phyloP scores from a whole-genome alignment of 2,329 filamentous ascomycete species.

The Cercospora sp. region DNA sequence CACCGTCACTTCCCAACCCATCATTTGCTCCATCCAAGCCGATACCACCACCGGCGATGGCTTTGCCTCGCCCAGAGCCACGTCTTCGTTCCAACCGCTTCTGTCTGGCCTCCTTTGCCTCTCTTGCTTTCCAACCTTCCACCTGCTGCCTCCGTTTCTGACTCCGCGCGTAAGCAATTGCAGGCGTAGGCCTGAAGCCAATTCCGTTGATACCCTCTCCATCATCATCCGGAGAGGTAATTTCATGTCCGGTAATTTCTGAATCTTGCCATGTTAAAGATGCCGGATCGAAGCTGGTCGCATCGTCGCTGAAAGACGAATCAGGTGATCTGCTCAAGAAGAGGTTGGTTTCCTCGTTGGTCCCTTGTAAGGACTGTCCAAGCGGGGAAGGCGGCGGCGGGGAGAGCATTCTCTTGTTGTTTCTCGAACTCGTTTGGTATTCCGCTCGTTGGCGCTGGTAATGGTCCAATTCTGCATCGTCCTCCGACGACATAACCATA shows the following conservation, averaged over 20 bases:
- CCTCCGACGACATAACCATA: conserved; percentile 4
- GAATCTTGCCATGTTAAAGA: conserved; percentile 58
- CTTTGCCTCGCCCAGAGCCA: conserved; percentile 8
- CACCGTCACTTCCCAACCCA: background rate
- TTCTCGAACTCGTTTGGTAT: conserved; percentile 3
- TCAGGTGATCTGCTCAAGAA: conserved; percentile 12
- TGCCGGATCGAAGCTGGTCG: conserved; percentile 22
- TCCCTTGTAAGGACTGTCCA: conserved; percentile 7
- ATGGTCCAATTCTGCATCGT: background rate
- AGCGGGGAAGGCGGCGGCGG: conserved; percentile 21
- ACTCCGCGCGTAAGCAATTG: conserved; percentile 58
- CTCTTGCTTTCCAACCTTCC: conserved; percentile 59
- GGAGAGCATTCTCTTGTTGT: conserved; percentile 22
- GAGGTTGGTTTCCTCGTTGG: conserved; percentile 4
- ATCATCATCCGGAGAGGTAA: conserved; percentile 59
- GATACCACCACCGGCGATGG: background rate
- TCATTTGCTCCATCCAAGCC: conserved; percentile 10
- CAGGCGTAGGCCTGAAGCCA: conserved; percentile 62
- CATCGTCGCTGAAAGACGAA: conserved; percentile 16
- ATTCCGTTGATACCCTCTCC: conserved; percentile 65
- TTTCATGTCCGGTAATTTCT: conserved; percentile 62
- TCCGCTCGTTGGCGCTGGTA: background rate
- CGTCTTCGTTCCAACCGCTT: conserved; percentile 55
- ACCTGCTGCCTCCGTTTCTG: conserved; percentile 61
- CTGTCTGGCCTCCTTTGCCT: conserved; percentile 60